A percentile compares a stretch with the other conserved stretches of the same genome.
phyloP scores from a whole-genome alignment of 1,139 yeast species.

The Candida sojae region DNA sequence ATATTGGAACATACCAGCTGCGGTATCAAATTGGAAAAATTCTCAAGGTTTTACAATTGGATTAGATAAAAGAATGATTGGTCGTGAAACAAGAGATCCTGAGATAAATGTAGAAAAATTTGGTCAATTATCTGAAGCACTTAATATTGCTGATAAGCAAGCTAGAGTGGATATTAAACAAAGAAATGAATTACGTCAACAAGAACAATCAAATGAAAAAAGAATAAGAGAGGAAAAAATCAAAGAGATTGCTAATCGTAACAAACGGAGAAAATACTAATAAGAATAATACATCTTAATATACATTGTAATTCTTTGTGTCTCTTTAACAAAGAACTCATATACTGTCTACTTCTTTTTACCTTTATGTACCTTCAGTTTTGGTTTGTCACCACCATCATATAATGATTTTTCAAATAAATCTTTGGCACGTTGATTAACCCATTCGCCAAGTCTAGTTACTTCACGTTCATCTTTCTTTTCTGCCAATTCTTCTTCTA shows the following conservation, averaged over 20 bases:
- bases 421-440: slow-evolving; percentile 57
- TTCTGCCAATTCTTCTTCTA: slow-evolving; percentile 28
- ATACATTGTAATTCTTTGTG: not conserved
- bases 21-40: slow-evolving; percentile 95
- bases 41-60: slow-evolving; percentile 88
- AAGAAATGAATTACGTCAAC: slow-evolving; percentile 59
- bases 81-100: slow-evolving; percentile 45
- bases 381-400: slow-evolving; percentile 53
- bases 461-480: slow-evolving; percentile 40
- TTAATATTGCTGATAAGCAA: slow-evolving; percentile 70
- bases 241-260: slow-evolving; percentile 54
- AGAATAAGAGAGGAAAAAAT: slow-evolving; percentile 61
- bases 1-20: slow-evolving; percentile 88
- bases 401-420: slow-evolving; percentile 53
- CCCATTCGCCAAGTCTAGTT: slow-evolving; percentile 59
- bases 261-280: slow-evolving; percentile 30
- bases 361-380: slow-evolving; percentile 25
- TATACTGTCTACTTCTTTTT: slow-evolving; percentile 11
- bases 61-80: slow-evolving; percentile 73
- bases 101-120: slow-evolving; percentile 60
- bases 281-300: slow-evolving; percentile 2
- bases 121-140: slow-evolving; percentile 66
- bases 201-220: slow-evolving; percentile 27
- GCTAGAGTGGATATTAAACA: slow-evolving; percentile 71
- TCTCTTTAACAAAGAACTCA: too few species aligned